Conservation (phyloP, 306 rosid genomes). For the Malus sieversii region DNA sequence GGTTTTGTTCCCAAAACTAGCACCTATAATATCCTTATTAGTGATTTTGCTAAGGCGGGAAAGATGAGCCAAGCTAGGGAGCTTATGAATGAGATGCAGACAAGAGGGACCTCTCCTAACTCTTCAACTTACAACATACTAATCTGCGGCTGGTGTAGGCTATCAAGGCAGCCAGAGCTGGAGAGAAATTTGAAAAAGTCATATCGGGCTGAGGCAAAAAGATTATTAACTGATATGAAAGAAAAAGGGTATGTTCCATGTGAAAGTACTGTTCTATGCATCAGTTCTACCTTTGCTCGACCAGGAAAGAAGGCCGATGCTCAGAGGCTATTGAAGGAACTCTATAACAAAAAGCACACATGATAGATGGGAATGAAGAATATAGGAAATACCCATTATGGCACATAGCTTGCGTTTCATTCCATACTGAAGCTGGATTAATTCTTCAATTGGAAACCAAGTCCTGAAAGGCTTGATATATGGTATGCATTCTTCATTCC, state of each 20-base stretch:
- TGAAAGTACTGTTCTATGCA: conserved; percentile 42
- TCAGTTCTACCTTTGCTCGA: conserved; percentile 58
- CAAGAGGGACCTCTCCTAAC: conserved; percentile 60
- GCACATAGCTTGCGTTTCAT: too few species aligned
- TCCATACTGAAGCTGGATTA: too few species aligned
- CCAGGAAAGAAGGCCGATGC: conserved; percentile 69
- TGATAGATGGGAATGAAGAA: too few species aligned
- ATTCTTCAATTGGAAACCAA: too few species aligned
- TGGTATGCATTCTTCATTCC: too few species aligned
- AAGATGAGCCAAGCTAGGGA: conserved; percentile 87
- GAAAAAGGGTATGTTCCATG: conserved; percentile 65
- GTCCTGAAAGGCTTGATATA: too few species aligned
- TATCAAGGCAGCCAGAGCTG: conserved; percentile 54
- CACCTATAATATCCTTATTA: conserved; percentile 76
- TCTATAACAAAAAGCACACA: conserved; percentile 14
- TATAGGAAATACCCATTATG: too few species aligned
- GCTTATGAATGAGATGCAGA: conserved; percentile 79
- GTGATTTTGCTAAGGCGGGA: conserved; percentile 67
- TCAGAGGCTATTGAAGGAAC: conserved; percentile 47
- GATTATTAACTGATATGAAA: conserved; percentile 57
- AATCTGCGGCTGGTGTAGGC: conserved; percentile 74
- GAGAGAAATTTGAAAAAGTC: conserved; percentile 41
- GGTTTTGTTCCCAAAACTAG: conserved; percentile 69
- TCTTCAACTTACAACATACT: conserved; percentile 79
- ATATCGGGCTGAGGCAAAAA: conserved; percentile 67